phyloP scores from a whole-genome alignment of 1,284 basidiomycete genomes.

The Ustilago loliicola region DNA sequence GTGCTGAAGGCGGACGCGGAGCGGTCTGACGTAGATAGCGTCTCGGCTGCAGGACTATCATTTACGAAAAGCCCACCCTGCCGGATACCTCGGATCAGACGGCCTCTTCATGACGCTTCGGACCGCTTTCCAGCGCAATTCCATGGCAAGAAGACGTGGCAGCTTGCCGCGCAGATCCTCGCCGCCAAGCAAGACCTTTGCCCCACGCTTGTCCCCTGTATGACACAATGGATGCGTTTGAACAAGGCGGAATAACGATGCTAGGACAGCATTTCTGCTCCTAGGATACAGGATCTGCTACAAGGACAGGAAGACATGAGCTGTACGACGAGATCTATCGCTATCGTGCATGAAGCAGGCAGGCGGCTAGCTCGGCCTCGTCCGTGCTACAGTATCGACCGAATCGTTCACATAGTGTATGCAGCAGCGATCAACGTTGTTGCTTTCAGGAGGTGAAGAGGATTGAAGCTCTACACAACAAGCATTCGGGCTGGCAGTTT shows the following conservation, averaged over 20 bases:
- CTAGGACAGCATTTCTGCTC: too few species aligned
- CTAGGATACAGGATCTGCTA: not conserved
- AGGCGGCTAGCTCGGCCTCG: not conserved
- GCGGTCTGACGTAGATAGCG: slow-evolving; percentile 41
- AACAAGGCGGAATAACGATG: not conserved
- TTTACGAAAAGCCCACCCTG: not conserved
- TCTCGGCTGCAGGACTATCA: slow-evolving; percentile 20
- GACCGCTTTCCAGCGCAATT: not conserved
- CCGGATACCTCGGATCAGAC: slow-evolving; percentile 23
- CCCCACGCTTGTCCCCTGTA: not conserved
- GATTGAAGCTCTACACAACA: not conserved
- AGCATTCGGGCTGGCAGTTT: not conserved
- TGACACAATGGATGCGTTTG: not conserved
- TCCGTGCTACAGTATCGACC: not conserved
- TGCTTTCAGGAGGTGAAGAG: not conserved
- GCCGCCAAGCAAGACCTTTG: slow-evolving; percentile 2
- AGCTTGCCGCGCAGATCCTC: slow-evolving; percentile 12
- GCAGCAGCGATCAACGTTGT: slow-evolving; percentile 1
- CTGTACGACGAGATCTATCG: too few species aligned
- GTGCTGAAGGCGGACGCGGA: too few species aligned
- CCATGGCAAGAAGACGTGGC: not conserved
- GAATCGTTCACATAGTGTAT: not conserved
- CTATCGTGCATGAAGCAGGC: not conserved
- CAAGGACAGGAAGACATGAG: too few species aligned
- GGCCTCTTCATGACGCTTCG: slow-evolving; percentile 4